phyloP scores from a whole-genome alignment of 305 asterid genomes.

The Andrographis paniculata region DNA sequence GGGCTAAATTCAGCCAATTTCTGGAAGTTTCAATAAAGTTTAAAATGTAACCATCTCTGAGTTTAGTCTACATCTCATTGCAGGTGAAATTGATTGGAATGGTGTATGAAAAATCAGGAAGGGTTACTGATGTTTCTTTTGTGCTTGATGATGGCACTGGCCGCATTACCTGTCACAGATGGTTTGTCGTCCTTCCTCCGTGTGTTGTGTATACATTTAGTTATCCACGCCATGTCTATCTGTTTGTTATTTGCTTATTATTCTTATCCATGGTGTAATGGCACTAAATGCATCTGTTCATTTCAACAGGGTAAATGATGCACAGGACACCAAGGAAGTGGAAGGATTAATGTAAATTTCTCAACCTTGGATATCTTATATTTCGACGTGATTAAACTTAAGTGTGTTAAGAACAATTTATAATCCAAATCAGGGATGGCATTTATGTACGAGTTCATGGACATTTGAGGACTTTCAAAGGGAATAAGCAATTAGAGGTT shows the following conservation, averaged over 20 bases:
- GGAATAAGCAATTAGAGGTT: conserved; percentile 51
- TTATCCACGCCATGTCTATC: no score
- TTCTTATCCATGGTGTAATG: not conserved
- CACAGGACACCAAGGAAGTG: conserved; percentile 64
- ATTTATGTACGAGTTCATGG: conserved; percentile 72
- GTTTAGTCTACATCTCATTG: not conserved
- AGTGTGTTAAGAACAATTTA: not conserved
- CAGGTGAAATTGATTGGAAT: conserved; percentile 81
- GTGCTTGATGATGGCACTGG: conserved; percentile 86
- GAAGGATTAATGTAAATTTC: conserved; percentile 40
- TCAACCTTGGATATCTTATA: conserved; percentile 5
- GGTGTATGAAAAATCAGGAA: conserved; percentile 43
- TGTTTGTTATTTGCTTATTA: no score
- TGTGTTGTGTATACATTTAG: no score
- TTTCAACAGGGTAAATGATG: conserved; percentile 63
- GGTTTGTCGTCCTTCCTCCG: no score
- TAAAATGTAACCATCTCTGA: not conserved
- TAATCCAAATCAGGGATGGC: conserved; percentile 48
- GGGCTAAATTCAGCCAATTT: no score
- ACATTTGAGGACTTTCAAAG: conserved; percentile 50
- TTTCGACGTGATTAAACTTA: conserved; percentile 8
- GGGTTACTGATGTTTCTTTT: conserved; percentile 58
- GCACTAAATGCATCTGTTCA: not conserved
- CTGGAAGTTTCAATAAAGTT: conserved; percentile 2
- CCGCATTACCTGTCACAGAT: conserved; percentile 63